phyloP scores from a whole-genome alignment of 2,329 filamentous ascomycete genomes.

The Alternaria conjuncta region DNA sequence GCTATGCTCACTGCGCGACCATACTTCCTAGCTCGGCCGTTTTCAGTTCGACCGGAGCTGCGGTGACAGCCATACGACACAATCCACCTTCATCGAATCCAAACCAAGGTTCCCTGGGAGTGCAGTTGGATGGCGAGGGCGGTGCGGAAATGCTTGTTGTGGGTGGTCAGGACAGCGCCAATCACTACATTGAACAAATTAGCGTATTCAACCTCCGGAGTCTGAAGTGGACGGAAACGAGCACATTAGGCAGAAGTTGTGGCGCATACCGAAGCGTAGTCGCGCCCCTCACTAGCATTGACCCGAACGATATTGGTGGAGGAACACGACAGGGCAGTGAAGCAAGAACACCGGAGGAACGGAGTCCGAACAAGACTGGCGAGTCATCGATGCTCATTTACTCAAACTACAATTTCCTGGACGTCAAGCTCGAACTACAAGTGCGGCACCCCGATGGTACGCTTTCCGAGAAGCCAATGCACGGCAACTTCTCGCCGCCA shows the following conservation, averaged over 20 bases:
- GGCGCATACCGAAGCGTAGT: conserved; percentile 97
- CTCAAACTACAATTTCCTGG: conserved; percentile 98
- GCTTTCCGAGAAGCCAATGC: conserved; percentile 87
- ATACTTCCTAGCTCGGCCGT: conserved; percentile 86
- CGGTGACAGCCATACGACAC: conserved; percentile 85
- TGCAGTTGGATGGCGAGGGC: conserved; percentile 86
- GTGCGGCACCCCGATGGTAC: conserved; percentile 83
- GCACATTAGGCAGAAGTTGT: conserved; percentile 86
- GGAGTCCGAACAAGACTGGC: conserved; percentile 37
- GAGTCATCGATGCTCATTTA: conserved; percentile 88
- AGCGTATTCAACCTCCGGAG: conserved; percentile 97
- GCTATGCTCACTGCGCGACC: conserved; percentile 95
- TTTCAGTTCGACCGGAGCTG: conserved; percentile 84
- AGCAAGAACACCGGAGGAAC: conserved; percentile 45
- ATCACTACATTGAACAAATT: conserved; percentile 98
- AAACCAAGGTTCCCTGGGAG: conserved; percentile 86
- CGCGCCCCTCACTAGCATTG: conserved; percentile 74
- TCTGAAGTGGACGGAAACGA: conserved; percentile 93
- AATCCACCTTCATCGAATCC: conserved; percentile 83
- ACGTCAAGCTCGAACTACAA: conserved; percentile 95
- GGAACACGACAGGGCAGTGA: conserved; percentile 52
- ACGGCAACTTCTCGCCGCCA: conserved; percentile 82
- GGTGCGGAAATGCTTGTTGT: conserved; percentile 98
- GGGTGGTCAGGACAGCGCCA: conserved; percentile 94
- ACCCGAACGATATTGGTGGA: conserved; percentile 71